Evolutionary conservation across 2,329 filamentous ascomycete species (phyloP).

Genomic region (Penicillium sclerotiorum): DNA sequence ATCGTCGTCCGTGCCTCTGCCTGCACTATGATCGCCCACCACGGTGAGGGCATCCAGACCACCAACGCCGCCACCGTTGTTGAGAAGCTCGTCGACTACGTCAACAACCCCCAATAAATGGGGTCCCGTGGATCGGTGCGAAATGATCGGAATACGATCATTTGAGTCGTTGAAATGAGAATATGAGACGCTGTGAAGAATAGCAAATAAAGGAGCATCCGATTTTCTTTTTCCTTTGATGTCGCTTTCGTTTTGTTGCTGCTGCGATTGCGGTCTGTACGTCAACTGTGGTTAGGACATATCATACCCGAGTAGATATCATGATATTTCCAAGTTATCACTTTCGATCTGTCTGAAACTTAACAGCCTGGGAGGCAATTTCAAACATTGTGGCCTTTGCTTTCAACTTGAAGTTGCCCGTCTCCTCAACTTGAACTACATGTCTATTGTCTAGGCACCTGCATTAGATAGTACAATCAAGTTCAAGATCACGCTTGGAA

Average conservation of each 20-base stretch:
- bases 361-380: too few relatives aligned
- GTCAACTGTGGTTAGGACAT: not conserved
- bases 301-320: not conserved
- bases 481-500: too few relatives aligned
- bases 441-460: too few relatives aligned
- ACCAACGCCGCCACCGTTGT: constrained; percentile 77
- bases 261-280: not conserved
- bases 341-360: too few relatives aligned
- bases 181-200: constrained; percentile 26
- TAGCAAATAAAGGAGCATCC: constrained; percentile 27
- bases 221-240: constrained; percentile 9
- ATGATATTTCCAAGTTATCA: too few relatives aligned
- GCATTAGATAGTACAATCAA: too few relatives aligned
- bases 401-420: too few relatives aligned
- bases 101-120: constrained; percentile 71
- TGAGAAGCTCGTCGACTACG: constrained; percentile 84
- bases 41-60: constrained; percentile 72
- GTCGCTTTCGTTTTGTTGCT: not conserved
- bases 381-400: too few relatives aligned
- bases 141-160: not conserved
- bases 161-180: constrained; percentile 18
- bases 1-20: constrained; percentile 83
- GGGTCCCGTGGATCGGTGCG: too few relatives aligned
- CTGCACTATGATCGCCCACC: constrained; percentile 86
- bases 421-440: too few relatives aligned